Percentiles rank a stretch among this genome's conserved stretches.
These are phyloP conservation scores for Chlamydomonas incerta DNA, from an alignment of 139 green algal genomes.

Conservation along the genomic window DNA sequence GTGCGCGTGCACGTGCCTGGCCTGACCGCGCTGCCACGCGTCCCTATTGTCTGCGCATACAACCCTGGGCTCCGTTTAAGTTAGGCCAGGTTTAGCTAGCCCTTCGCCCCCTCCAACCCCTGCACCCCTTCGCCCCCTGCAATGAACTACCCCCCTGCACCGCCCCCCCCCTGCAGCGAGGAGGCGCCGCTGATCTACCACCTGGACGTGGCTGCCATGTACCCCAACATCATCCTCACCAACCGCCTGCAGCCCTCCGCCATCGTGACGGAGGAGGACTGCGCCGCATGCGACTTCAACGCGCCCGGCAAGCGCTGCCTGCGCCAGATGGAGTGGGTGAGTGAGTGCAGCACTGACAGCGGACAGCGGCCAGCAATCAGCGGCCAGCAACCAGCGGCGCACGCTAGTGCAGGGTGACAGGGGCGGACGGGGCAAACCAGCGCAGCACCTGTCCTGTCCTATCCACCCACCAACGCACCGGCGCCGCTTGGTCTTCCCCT, in stretches of 20 bases:
- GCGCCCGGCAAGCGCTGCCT: slow-evolving; percentile 94
- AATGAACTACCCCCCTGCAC: too few species aligned
- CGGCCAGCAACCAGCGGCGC: too few species aligned
- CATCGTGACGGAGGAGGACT: slow-evolving; percentile 92
- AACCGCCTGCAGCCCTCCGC: slow-evolving; percentile 89
- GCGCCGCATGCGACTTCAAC: slow-evolving; percentile 98
- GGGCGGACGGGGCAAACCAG: neutral
- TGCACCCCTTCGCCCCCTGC: neutral
- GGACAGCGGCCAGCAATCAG: too few species aligned
- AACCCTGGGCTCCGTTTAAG: too few species aligned
- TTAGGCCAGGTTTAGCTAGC: too few species aligned
- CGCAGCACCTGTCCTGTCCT: too few species aligned
- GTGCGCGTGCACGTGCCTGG: too few species aligned
- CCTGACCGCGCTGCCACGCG: too few species aligned
- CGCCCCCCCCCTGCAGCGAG: slow-evolving; percentile 63
- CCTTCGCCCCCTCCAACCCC: neutral
- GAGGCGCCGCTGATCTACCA: slow-evolving; percentile 97
- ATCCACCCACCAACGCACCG: too few species aligned
- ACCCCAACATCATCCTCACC: slow-evolving; percentile 99
- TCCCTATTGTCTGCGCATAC: too few species aligned
- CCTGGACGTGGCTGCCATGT: slow-evolving; percentile 98
- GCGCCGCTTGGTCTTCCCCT: too few species aligned
- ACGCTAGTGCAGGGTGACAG: too few species aligned
- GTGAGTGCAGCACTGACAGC: slow-evolving; percentile 17
- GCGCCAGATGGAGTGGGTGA: slow-evolving; percentile 93